Conservation (phyloP, 495 filamentous ascomycete genomes). For the Talaromyces ruber region DNA sequence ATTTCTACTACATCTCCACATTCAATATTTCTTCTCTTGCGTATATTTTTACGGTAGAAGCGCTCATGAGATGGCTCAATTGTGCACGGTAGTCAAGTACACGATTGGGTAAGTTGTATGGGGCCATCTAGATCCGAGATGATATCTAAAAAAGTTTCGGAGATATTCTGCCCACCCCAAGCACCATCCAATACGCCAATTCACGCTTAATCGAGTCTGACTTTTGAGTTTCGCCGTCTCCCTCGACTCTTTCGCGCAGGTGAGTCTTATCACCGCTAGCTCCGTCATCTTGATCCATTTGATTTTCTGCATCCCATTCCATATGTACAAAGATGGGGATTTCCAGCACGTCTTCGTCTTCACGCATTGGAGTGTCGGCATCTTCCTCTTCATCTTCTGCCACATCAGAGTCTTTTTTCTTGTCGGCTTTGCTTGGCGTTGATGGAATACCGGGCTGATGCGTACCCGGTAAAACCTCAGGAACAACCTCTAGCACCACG, state of each 20-base stretch:
- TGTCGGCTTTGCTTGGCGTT: not conserved
- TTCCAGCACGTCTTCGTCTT: conserved; percentile 87
- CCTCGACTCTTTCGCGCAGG: conserved; percentile 24
- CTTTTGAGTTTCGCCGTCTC: conserved; percentile 27
- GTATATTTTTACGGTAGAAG: not conserved
- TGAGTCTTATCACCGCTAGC: conserved; percentile 31
- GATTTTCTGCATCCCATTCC: conserved; percentile 80
- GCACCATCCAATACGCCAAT: conserved; percentile 89
- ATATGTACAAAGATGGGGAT: conserved; percentile 88
- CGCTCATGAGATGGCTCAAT: no score
- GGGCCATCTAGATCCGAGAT: no score
- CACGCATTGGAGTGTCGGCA: conserved; percentile 30
- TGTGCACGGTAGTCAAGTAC: no score
- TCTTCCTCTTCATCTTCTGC: conserved; percentile 18
- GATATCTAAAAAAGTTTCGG: not conserved
- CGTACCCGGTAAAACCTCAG: conserved; percentile 42
- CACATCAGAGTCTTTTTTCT: not conserved
- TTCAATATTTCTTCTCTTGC: not conserved
- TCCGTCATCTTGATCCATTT: conserved; percentile 50
- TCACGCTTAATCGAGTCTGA: conserved; percentile 54
- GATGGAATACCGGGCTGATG: not conserved
- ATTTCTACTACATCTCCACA: not conserved
- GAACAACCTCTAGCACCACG: conserved; percentile 84
- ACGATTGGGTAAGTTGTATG: no score
- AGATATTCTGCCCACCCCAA: conserved; percentile 73